Evolutionary conservation across 306 rosid species (phyloP).

Genomic region (Echinosophora koreensis): DNA sequence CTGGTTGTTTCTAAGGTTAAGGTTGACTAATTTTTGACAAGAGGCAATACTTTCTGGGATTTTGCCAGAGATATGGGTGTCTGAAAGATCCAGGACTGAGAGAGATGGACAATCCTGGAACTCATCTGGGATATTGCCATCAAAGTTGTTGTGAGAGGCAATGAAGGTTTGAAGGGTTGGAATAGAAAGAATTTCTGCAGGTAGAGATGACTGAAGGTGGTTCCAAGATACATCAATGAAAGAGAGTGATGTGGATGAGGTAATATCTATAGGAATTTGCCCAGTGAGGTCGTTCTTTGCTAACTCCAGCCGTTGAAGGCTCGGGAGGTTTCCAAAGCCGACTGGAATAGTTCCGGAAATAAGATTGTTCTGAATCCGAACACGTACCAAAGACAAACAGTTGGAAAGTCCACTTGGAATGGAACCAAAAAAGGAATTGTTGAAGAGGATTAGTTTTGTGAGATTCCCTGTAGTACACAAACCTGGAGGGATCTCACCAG

Average conservation of each 20-base stretch:
- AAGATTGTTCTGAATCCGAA: conserved; percentile 77
- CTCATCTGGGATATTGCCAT: conserved; percentile 71
- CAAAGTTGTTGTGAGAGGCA: conserved; percentile 75
- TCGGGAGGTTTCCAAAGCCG: conserved; percentile 75
- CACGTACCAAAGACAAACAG: conserved; percentile 77
- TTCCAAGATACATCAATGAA: conserved; percentile 85
- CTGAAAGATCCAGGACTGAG: conserved; percentile 79
- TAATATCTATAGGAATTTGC: conserved; percentile 67
- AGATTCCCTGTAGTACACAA: conserved; percentile 79
- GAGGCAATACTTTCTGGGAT: conserved; percentile 85
- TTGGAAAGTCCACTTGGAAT: conserved; percentile 76
- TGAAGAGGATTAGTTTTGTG: conserved; percentile 88
- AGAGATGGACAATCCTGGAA: conserved; percentile 79
- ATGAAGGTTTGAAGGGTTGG: conserved; percentile 81
- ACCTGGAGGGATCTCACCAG: conserved; percentile 79
- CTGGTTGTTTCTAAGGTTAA: conserved; percentile 70
- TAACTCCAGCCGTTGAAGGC: conserved; percentile 79
- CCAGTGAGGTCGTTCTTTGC: conserved; percentile 81
- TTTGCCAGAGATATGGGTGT: conserved; percentile 65
- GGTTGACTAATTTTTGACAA: conserved; percentile 75
- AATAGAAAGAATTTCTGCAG: conserved; percentile 69
- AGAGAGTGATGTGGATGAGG: conserved; percentile 78
- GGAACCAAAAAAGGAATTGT: conserved; percentile 77
- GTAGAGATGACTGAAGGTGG: conserved; percentile 70
- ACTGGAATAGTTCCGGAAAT: conserved; percentile 79